phyloP scores from a whole-genome alignment of 345 rosid genomes.

The Lumnitzera littorea region DNA sequence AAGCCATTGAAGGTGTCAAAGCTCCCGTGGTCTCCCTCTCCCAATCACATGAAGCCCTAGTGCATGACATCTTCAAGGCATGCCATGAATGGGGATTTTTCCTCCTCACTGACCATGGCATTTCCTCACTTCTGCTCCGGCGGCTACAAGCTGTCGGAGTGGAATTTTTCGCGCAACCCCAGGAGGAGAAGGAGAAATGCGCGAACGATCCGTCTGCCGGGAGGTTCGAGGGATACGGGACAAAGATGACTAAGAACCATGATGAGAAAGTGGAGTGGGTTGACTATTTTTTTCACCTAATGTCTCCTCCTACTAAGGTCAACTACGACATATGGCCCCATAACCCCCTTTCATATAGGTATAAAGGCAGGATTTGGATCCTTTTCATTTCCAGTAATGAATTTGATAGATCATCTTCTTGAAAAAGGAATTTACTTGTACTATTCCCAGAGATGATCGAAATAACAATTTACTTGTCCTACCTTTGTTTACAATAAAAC shows the following conservation, averaged over 20 bases:
- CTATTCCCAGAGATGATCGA: too few species aligned
- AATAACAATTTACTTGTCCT: background rate
- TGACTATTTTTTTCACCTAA: constrained; percentile 39
- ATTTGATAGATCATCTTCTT: background rate
- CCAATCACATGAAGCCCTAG: constrained; percentile 13
- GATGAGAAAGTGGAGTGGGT: constrained; percentile 40
- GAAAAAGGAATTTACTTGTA: too few species aligned
- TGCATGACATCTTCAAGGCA: constrained; percentile 17
- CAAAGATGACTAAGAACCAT: constrained; percentile 37
- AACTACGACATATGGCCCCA: constrained; percentile 32
- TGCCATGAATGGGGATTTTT: constrained; percentile 38
- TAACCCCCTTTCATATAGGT: constrained; percentile 29
- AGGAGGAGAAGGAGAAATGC: constrained; percentile 34
- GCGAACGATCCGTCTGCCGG: constrained; percentile 32
- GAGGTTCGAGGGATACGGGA: constrained; percentile 44
- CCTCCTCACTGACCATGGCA: constrained; percentile 32
- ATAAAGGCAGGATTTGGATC: background rate
- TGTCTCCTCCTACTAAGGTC: constrained; percentile 28
- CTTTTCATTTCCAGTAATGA: background rate
- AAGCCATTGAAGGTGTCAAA: constrained; percentile 27
- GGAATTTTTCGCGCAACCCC: constrained; percentile 38
- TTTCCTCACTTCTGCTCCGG: constrained; percentile 18
- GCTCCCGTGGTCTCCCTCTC: constrained; percentile 38
- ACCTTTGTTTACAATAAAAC: background rate
- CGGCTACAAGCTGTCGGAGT: constrained; percentile 32